Evolutionary conservation across 2,329 filamentous ascomycete genomes (phyloP).

Genomic region (Talaromyces sp.): DNA sequence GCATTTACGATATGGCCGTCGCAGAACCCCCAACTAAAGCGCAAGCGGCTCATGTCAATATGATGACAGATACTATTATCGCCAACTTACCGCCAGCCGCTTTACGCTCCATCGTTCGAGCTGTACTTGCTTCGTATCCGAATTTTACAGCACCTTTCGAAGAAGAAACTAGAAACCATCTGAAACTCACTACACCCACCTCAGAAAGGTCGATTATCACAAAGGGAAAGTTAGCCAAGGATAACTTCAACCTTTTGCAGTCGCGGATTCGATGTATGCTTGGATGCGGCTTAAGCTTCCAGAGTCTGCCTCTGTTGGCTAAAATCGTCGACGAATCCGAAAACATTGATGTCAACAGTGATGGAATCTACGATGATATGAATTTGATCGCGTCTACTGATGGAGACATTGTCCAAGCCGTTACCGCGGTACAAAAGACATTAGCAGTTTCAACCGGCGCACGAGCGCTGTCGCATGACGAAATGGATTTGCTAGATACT

Average conservation of each 20-base stretch:
- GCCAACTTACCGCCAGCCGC: constrained; percentile 45
- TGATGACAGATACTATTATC: constrained; percentile 50
- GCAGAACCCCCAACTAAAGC: background rate
- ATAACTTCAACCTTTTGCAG: constrained; percentile 26
- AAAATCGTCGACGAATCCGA: background rate
- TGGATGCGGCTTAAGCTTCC: constrained; percentile 35
- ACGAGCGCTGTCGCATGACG: constrained; percentile 21
- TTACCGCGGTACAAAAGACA: constrained; percentile 39
- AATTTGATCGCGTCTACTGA: constrained; percentile 34
- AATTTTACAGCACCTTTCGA: constrained; percentile 36
- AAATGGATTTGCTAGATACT: background rate
- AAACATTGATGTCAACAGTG: background rate
- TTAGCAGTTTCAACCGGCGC: constrained; percentile 26
- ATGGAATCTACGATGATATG: background rate
- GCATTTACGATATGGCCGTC: background rate
- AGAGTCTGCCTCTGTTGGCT: constrained; percentile 27
- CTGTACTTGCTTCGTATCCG: constrained; percentile 16
- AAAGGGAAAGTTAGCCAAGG: constrained; percentile 31
- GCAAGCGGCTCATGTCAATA: constrained; percentile 44
- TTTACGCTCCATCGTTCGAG: constrained; percentile 40
- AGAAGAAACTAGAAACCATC: constrained; percentile 10
- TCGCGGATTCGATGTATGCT: constrained; percentile 33
- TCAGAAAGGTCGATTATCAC: constrained; percentile 6
- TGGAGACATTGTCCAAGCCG: constrained; percentile 39
- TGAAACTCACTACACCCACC: background rate